These are phyloP conservation scores for Cordyceps tenuipes DNA, from an alignment of 2,329 filamentous ascomycete genomes.

Conservation along the genomic window DNA sequence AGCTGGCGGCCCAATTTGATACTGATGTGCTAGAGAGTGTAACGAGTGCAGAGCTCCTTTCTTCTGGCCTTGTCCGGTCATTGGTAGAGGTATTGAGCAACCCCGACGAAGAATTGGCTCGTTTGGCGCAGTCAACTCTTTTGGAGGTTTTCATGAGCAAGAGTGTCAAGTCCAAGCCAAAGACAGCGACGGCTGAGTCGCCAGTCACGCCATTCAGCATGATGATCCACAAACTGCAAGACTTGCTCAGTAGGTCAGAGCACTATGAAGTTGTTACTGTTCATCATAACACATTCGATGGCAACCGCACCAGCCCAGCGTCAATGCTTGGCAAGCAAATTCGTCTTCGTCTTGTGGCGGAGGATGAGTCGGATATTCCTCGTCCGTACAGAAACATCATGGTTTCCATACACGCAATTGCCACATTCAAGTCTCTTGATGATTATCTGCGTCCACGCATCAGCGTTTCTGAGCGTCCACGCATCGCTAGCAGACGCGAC, in stretches of 20 bases:
- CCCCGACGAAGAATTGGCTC: conserved; percentile 50
- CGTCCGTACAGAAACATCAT: conserved; percentile 85
- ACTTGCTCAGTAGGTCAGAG: conserved; percentile 90
- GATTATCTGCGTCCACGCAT: conserved; percentile 92
- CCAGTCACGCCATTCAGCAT: conserved; percentile 81
- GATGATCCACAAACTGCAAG: conserved; percentile 88
- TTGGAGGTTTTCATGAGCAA: conserved; percentile 87
- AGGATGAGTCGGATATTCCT: conserved; percentile 86
- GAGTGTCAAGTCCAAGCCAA: conserved; percentile 55
- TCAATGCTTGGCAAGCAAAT: conserved; percentile 97
- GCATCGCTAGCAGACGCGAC: conserved; percentile 54
- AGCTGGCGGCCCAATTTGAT: conserved; percentile 76
- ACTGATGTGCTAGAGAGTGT: conserved; percentile 84
- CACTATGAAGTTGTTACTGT: conserved; percentile 97
- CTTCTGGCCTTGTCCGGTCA: conserved; percentile 79
- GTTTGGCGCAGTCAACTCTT: conserved; percentile 71
- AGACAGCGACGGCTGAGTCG: conserved; percentile 57
- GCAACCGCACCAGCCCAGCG: conserved; percentile 79
- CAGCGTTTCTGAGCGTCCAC: conserved; percentile 61
- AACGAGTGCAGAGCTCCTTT: conserved; percentile 88
- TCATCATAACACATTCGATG: conserved; percentile 84
- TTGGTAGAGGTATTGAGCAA: conserved; percentile 77
- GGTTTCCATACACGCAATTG: conserved; percentile 97
- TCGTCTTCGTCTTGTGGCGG: conserved; percentile 77
- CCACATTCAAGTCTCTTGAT: conserved; percentile 92